Percentiles rank a stretch among this genome's conserved stretches.
Evolutionary conservation across 192 early-diverging fungal species (phyloP).

Genomic region (Lunasporangiospora selenospora): DNA sequence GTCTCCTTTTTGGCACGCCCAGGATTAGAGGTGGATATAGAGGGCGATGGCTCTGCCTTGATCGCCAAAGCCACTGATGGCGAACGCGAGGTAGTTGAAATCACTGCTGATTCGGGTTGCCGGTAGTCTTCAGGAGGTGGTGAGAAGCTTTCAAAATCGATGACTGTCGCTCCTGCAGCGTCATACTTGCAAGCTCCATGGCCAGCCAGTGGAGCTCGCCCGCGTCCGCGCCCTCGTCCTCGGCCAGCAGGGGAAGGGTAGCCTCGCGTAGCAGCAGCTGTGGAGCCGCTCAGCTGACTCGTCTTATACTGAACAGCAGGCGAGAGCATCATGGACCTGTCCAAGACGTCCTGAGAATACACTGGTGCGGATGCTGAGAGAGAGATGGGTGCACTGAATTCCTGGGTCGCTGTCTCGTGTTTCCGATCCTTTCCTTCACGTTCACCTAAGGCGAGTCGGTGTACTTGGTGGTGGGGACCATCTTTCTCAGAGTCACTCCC

Average conservation of each 20-base stretch:
- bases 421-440: too few species aligned
- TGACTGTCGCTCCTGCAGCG: slow-evolving; percentile 11
- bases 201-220: slow-evolving; percentile 17
- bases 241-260: not conserved
- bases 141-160: slow-evolving; percentile 26
- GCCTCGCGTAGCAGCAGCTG: not conserved
- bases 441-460: too few species aligned
- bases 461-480: too few species aligned
- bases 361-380: slow-evolving; percentile 36
- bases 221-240: slow-evolving; percentile 20
- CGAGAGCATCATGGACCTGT: slow-evolving; percentile 14
- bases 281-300: too few species aligned
- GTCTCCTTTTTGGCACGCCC: slow-evolving; percentile 16
- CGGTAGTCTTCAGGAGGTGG: not conserved
- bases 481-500: too few species aligned
- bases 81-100: not conserved
- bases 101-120: too few species aligned
- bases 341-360: slow-evolving; percentile 32
- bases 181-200: slow-evolving; percentile 29
- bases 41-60: too few species aligned
- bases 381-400: slow-evolving; percentile 34
- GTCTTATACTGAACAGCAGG: too few species aligned
- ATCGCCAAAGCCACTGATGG: too few species aligned
- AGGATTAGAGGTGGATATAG: not conserved
- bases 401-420: too few species aligned